Evolutionary conservation across 192 early-diverging fungal species (phyloP), one percentile per base, ranked within the genome.

Genomic region (Dimargaris verticillata): DNA sequence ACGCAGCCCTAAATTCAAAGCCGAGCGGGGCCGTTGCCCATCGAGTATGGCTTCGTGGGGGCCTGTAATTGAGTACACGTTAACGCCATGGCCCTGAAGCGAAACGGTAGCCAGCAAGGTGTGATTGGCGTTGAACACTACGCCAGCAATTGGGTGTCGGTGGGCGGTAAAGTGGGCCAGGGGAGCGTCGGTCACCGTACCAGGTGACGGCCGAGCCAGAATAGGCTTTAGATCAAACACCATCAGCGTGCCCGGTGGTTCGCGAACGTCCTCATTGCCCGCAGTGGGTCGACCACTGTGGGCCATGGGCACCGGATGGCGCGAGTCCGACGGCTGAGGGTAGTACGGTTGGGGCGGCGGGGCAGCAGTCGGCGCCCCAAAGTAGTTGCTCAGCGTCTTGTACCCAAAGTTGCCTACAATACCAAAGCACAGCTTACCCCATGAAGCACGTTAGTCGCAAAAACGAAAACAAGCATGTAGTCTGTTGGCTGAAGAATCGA

Each of bases 131-230:
- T 82, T 86, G 48, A 91, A 88, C 18, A 67, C 69, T 22, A 85
- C 63, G 33, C 76, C 65, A 17, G 78, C 70, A 17, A 91, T 73
- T 7, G 79, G 75, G 64, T 88, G 83, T 3, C 69, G 72, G 57
- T 91, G 88, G 0, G 84, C 78, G 60, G 78, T 74, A 71, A 85
- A 87, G 60, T 88, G 84, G 13, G 86, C 80, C 13, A 85, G 41
- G 7, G 83, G 64, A 14, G 78, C 67, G 18, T 15, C 38, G 28
- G 28, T 28, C 53, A 43, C 63, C 47, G 10, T 45, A 45, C 22
- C 47, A 7, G 47, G 3, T 48, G 47, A 48, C 47, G 22, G 43
- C 38, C 22, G 54, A 17, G 24, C 55, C 58, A 68, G 18, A 41
- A 72, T 42, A 9, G 46, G 61, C 45, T 58, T 50, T 18, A 66